Evolutionary conservation across 1,139 yeast species (phyloP).

Genomic region (Yamadazyma atmosphaerica): DNA sequence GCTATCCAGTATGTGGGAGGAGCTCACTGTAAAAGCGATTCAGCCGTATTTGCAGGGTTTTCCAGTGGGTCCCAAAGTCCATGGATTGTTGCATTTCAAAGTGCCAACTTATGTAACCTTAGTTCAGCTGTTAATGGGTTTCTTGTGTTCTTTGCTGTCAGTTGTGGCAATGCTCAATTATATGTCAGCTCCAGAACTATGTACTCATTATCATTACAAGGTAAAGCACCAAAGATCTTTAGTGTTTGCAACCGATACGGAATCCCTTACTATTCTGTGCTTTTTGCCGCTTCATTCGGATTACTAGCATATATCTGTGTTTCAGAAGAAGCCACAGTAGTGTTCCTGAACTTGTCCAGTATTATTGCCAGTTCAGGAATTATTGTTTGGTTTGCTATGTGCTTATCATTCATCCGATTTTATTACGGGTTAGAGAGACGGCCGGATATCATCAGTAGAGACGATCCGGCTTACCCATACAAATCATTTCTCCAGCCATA

Average conservation of each 20-base stretch:
- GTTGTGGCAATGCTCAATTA: constrained; percentile 75
- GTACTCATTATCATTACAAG: constrained; percentile 71
- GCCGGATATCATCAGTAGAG: constrained; percentile 63
- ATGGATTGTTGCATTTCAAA: constrained; percentile 77
- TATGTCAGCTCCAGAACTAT: constrained; percentile 80
- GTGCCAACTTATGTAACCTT: constrained; percentile 62
- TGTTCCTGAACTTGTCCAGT: constrained; percentile 64
- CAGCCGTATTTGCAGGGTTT: constrained; percentile 45
- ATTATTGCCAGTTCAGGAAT: constrained; percentile 71
- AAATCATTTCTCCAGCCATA: constrained; percentile 78
- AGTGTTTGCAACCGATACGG: constrained; percentile 63
- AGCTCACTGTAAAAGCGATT: constrained; percentile 31
- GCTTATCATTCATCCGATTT: constrained; percentile 69
- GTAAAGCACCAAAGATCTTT: constrained; percentile 64
- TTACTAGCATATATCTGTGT: constrained; percentile 61
- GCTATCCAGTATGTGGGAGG: constrained; percentile 47
- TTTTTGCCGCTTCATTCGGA: constrained; percentile 62
- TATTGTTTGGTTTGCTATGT: constrained; percentile 81
- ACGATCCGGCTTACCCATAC: constrained; percentile 72
- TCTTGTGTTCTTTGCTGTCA: constrained; percentile 70
- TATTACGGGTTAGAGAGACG: constrained; percentile 65
- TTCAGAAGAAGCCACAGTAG: constrained; percentile 57
- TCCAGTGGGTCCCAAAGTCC: constrained; percentile 70
- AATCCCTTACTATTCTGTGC: constrained; percentile 70
- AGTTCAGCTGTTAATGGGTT: constrained; percentile 66